Percentiles rank a stretch among this genome's conserved stretches.
Evolutionary conservation across 2,329 filamentous ascomycete genomes (phyloP).

Genomic region (Bipolaris zeicola): DNA sequence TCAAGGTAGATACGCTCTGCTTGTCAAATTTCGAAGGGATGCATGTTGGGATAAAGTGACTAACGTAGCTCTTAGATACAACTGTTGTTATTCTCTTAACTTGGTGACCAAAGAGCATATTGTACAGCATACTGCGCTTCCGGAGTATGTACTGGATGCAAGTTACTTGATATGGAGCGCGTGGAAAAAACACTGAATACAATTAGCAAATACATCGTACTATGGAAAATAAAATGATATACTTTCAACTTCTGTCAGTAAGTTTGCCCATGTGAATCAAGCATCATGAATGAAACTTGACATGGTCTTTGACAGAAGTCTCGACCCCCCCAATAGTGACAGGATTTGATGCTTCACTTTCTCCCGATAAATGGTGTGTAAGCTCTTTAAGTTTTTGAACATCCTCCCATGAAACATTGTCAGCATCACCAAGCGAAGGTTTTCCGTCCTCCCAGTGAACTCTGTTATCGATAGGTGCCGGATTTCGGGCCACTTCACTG

Average conservation of each 20-base stretch:
- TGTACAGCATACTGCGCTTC: neutral
- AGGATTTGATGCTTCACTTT: constrained; percentile 1
- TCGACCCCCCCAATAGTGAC: neutral
- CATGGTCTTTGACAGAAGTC: neutral
- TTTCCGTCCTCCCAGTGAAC: constrained; percentile 10
- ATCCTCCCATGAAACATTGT: constrained; percentile 5
- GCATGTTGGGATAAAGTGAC: neutral
- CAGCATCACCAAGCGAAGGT: constrained; percentile 3
- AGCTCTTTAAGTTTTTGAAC: constrained; percentile 4
- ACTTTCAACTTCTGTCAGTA: neutral
- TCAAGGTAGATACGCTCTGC: neutral
- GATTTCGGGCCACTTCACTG: constrained; percentile 23
- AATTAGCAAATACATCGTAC: neutral
- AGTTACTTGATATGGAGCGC: neutral
- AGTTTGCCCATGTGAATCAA: neutral
- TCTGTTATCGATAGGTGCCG: constrained; percentile 23
- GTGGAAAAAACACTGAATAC: neutral
- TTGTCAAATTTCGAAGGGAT: neutral
- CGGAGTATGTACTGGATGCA: neutral
- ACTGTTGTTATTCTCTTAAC: neutral
- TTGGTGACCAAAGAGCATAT: neutral
- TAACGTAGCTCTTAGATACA: neutral
- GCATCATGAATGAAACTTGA: neutral
- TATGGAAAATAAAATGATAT: neutral
- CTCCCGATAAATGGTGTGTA: constrained; percentile 2